Percentiles rank a stretch among this genome's conserved stretches.
phyloP scores from a whole-genome alignment of 768 basidiomycete species.

The Cyclocybe cylindracea region DNA sequence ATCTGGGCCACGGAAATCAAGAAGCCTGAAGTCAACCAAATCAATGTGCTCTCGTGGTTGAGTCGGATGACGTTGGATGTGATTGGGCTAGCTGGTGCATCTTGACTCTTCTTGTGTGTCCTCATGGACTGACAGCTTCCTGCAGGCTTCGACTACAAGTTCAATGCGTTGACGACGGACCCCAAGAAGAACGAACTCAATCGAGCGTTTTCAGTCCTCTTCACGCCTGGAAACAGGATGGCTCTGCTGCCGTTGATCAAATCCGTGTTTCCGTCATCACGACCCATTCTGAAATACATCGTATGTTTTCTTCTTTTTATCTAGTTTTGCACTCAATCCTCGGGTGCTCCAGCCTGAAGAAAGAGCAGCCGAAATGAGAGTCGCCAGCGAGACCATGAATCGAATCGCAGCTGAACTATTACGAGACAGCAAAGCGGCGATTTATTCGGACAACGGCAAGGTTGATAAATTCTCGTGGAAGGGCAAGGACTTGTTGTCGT shows the following conservation, averaged over 20 bases:
- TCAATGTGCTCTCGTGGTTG: slow-evolving; percentile 68
- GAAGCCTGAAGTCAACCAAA: slow-evolving; percentile 23
- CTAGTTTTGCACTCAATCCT: neutral
- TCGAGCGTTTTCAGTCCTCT: slow-evolving; percentile 47
- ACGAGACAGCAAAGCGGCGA: slow-evolving; percentile 42
- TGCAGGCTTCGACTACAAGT: slow-evolving; percentile 30
- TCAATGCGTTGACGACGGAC: slow-evolving; percentile 22
- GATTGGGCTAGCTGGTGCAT: slow-evolving; percentile 68
- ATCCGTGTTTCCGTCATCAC: slow-evolving; percentile 35
- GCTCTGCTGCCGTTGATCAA: slow-evolving; percentile 28
- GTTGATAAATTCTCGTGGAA: slow-evolving; percentile 18
- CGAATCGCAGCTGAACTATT: slow-evolving; percentile 51
- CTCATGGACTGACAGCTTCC: neutral
- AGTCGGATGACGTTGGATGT: slow-evolving; percentile 71
- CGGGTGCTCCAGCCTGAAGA: slow-evolving; percentile 22
- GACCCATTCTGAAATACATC: slow-evolving; percentile 29
- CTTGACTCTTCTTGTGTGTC: slow-evolving; percentile 13
- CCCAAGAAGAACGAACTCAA: slow-evolving; percentile 46
- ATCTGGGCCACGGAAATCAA: slow-evolving; percentile 38
- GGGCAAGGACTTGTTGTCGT: slow-evolving; percentile 54
- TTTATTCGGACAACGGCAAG: slow-evolving; percentile 16
- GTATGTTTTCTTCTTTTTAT: slow-evolving; percentile 20
- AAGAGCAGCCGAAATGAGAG: slow-evolving; percentile 20
- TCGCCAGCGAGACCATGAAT: slow-evolving; percentile 37
- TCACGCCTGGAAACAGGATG: slow-evolving; percentile 39